Evolutionary conservation across 768 basidiomycete species (phyloP).

Genomic region (Amanita fuliginea): DNA sequence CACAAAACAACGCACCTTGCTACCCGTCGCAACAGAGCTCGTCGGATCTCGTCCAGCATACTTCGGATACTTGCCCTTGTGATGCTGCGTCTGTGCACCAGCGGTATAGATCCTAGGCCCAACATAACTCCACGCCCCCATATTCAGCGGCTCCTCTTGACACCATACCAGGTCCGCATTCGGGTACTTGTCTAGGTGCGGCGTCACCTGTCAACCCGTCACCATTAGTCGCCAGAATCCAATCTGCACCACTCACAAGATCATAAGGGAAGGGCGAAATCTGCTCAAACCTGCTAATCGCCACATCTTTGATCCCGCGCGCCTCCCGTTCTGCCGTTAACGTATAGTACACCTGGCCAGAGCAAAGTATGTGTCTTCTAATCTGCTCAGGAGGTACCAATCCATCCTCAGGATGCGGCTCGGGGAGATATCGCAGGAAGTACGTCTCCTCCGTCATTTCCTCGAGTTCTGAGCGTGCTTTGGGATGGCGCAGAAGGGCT

Average conservation of each 20-base stretch:
- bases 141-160: conserved; percentile 97
- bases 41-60: conserved; percentile 93
- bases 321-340: conserved; percentile 87
- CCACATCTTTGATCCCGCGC: conserved; percentile 84
- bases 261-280: conserved; percentile 97
- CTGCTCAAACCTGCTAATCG: conserved; percentile 91
- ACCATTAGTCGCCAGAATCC: not conserved
- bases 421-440: conserved; percentile 93
- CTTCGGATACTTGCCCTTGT: conserved; percentile 81
- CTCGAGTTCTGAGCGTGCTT: conserved; percentile 71
- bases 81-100: conserved; percentile 81
- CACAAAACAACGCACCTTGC: conserved; percentile 46
- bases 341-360: conserved; percentile 90
- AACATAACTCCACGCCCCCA: conserved; percentile 95
- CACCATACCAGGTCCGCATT: conserved; percentile 92
- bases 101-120: conserved; percentile 91
- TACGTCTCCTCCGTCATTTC: conserved; percentile 85
- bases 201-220: conserved; percentile 51
- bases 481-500: conserved; percentile 89
- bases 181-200: conserved; percentile 93
- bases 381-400: conserved; percentile 79
- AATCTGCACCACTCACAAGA: conserved; percentile 37
- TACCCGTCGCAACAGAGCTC: conserved; percentile 85
- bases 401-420: conserved; percentile 49
- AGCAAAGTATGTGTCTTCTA: conserved; percentile 85